These are phyloP conservation scores for Bipolaris victoriae DNA, from an alignment of 2,329 filamentous ascomycete species.

Conservation along the genomic window DNA sequence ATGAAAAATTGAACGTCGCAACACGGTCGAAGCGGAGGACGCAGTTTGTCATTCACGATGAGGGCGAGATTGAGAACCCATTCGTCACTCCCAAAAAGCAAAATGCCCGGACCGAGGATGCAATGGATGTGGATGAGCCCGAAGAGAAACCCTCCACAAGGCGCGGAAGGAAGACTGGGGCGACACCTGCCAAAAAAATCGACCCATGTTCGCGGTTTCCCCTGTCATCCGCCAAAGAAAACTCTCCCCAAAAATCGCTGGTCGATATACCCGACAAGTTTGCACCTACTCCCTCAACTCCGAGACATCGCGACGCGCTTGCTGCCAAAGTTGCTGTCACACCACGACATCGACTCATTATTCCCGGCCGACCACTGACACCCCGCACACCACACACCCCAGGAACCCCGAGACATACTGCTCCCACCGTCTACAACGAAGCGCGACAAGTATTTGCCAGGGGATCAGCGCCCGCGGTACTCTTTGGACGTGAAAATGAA, in stretches of 20 bases:
- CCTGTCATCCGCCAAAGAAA: slow-evolving; percentile 56
- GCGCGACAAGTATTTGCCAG: slow-evolving; percentile 87
- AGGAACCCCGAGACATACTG: slow-evolving; percentile 67
- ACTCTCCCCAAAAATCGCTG: slow-evolving; percentile 55
- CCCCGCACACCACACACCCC: slow-evolving; percentile 80
- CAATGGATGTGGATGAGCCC: slow-evolving; percentile 55
- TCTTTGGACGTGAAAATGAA: slow-evolving; percentile 78
- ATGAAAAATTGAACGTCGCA: slow-evolving; percentile 27
- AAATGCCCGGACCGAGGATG: slow-evolving; percentile 47
- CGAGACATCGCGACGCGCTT: slow-evolving; percentile 79
- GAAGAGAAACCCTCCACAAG: slow-evolving; percentile 45
- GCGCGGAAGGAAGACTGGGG: slow-evolving; percentile 40
- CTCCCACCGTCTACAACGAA: slow-evolving; percentile 81
- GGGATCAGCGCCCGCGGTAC: slow-evolving; percentile 72
- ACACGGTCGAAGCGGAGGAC: slow-evolving; percentile 53
- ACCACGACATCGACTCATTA: slow-evolving; percentile 81
- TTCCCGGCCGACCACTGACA: slow-evolving; percentile 75
- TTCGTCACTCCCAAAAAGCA: slow-evolving; percentile 52
- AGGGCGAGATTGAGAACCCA: slow-evolving; percentile 73
- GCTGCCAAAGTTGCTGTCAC: slow-evolving; percentile 73
- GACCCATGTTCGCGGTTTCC: slow-evolving; percentile 51
- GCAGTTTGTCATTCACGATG: slow-evolving; percentile 57
- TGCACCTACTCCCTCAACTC: slow-evolving; percentile 67
- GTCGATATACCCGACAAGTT: slow-evolving; percentile 57
- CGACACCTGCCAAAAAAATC: slow-evolving; percentile 57